Conservation (phyloP, 495 filamentous ascomycete species). For the Penicillium goetzii region DNA sequence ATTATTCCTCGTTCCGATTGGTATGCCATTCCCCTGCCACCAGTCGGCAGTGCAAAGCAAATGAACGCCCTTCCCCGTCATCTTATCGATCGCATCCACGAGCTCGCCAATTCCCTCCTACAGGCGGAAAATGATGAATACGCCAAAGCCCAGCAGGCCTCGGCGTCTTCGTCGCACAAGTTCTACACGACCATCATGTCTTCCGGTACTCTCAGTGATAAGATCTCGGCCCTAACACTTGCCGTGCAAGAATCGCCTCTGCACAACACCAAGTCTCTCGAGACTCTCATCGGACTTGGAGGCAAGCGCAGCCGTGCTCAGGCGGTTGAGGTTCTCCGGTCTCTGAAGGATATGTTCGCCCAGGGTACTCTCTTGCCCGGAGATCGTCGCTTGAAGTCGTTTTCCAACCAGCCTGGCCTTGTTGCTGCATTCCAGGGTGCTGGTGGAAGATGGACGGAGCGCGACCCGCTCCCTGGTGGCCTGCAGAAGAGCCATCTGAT, state of each 20-base stretch:
- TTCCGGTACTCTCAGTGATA: conserved; percentile 93
- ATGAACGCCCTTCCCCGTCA: conserved; percentile 55
- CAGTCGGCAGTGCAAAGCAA: conserved; percentile 53
- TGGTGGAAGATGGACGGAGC: conserved; percentile 62
- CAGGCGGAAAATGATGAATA: conserved; percentile 73
- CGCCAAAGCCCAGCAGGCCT: conserved; percentile 51
- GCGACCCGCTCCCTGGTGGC: conserved; percentile 67
- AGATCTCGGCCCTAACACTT: conserved; percentile 91
- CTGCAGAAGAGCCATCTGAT: conserved; percentile 77
- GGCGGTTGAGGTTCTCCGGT: conserved; percentile 86
- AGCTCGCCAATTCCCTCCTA: conserved; percentile 73
- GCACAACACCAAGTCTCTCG: conserved; percentile 86
- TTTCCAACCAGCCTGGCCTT: conserved; percentile 79
- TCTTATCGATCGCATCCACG: conserved; percentile 71
- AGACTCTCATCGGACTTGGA: conserved; percentile 76
- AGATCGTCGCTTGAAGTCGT: conserved; percentile 77
- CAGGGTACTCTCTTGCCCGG: conserved; percentile 82
- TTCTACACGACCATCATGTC: conserved; percentile 97
- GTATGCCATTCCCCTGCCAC: conserved; percentile 69
- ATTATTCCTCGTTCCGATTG: conserved; percentile 83
- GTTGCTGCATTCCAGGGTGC: conserved; percentile 64
- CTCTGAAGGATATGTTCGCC: conserved; percentile 90
- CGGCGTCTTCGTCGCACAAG: conserved; percentile 78
- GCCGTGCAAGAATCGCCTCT: conserved; percentile 94
- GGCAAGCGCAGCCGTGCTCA: conserved; percentile 91